phyloP scores from a whole-genome alignment of 2,329 filamentous ascomycete genomes.

The Ceratocystis alfenasii region DNA sequence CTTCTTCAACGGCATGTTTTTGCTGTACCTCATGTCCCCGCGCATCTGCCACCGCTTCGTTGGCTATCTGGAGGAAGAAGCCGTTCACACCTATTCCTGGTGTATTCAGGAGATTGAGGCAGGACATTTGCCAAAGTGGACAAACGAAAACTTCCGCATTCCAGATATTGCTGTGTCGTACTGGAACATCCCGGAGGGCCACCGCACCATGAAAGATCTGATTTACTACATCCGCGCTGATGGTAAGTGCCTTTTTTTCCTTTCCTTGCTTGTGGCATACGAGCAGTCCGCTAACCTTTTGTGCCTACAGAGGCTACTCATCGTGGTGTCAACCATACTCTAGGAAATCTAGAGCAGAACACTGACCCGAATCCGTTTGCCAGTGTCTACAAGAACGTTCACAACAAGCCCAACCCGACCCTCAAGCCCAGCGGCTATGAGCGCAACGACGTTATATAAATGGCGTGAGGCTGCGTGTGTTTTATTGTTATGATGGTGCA shows the following conservation, averaged over 20 bases:
- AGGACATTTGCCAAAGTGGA: conserved; percentile 75
- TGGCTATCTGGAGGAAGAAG: conserved; percentile 93
- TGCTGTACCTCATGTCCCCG: conserved; percentile 76
- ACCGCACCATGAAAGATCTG: conserved; percentile 72
- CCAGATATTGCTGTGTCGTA: conserved; percentile 84
- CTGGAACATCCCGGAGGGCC: conserved; percentile 83
- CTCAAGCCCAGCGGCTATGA: conserved; percentile 66
- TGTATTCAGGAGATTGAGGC: conserved; percentile 77
- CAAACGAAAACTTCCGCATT: conserved; percentile 53
- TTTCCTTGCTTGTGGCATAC: not conserved
- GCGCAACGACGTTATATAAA: conserved; percentile 61
- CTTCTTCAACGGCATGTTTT: conserved; percentile 90
- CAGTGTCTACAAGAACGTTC: conserved; percentile 61
- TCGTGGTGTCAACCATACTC: conserved; percentile 88
- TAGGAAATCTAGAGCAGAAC: conserved; percentile 75
- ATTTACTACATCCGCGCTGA: conserved; percentile 82
- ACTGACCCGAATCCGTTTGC: conserved; percentile 89
- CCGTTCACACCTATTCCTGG: conserved; percentile 86
- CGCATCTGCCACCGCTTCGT: conserved; percentile 89
- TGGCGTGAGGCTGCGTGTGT: not conserved
- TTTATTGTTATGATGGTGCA: not conserved
- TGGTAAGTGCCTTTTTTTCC: conserved; percentile 20
- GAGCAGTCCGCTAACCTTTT: not conserved
- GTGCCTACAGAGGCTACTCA: conserved; percentile 60
- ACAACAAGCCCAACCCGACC: conserved; percentile 54